phyloP scores from a whole-genome alignment of 2,329 filamentous ascomycete species.

The Tolypocladium ophioglossoides region DNA sequence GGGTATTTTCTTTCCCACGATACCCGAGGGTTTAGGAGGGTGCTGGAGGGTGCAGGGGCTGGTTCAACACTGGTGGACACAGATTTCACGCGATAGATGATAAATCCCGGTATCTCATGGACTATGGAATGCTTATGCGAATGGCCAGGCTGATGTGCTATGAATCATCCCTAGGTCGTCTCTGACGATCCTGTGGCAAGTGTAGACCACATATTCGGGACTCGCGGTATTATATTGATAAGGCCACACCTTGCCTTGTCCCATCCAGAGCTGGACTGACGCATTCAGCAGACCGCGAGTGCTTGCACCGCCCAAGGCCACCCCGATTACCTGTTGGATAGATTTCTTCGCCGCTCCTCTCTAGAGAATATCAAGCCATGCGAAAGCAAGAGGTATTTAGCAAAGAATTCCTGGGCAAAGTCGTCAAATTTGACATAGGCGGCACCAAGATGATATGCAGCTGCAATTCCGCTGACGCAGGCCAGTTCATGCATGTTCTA shows the following conservation, averaged over 20 bases:
- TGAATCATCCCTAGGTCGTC: too few relatives aligned
- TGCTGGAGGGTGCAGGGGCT: slow-evolving; percentile 6
- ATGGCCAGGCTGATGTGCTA: background rate
- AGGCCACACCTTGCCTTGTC: background rate
- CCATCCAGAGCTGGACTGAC: background rate
- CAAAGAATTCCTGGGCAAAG: slow-evolving; percentile 35
- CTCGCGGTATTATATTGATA: too few relatives aligned
- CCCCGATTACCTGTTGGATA: background rate
- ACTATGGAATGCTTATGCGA: background rate
- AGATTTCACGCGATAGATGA: background rate
- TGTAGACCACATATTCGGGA: too few relatives aligned
- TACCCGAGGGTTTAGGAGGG: slow-evolving; percentile 18
- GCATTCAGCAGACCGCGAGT: background rate
- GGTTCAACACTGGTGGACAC: slow-evolving; percentile 6
- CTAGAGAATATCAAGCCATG: slow-evolving; percentile 29
- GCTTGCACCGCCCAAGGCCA: background rate
- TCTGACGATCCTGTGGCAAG: too few relatives aligned
- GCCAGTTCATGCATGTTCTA: slow-evolving; percentile 61
- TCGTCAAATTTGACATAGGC: slow-evolving; percentile 50
- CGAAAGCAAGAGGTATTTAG: slow-evolving; percentile 34
- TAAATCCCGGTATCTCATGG: background rate
- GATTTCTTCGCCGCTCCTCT: slow-evolving; percentile 19
- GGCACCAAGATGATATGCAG: slow-evolving; percentile 58
- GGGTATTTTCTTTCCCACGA: slow-evolving; percentile 15
- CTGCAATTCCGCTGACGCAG: slow-evolving; percentile 59